Conservation (phyloP, 1,284 basidiomycete genomes). For the Puccinia sorghi region DNA sequence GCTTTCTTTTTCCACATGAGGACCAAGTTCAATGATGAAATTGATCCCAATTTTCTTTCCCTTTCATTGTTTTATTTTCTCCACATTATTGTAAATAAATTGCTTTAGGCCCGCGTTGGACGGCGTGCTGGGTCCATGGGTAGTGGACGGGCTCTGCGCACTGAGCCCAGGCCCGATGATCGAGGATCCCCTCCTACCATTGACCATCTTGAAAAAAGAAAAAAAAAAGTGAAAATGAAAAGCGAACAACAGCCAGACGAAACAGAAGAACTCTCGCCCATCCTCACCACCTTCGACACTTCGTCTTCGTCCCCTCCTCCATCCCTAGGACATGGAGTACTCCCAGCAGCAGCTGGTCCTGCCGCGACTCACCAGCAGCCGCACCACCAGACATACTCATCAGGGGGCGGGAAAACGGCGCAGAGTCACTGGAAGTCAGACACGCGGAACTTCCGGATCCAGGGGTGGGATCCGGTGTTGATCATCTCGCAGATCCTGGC, state of each 20-base stretch:
- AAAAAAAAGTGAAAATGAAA: background rate
- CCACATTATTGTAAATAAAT: too few relatives aligned
- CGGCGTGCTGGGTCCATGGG: too few relatives aligned
- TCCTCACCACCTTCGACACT: background rate
- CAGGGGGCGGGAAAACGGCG: background rate
- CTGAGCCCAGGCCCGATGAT: too few relatives aligned
- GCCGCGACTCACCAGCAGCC: background rate
- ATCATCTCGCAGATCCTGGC: slow-evolving; percentile 82
- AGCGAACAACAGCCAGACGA: background rate
- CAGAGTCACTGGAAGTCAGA: slow-evolving; percentile 22
- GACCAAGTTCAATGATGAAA: too few relatives aligned
- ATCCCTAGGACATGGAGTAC: too few relatives aligned
- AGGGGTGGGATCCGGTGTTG: slow-evolving; percentile 73
- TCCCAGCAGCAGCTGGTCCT: background rate
- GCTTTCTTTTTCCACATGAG: too few relatives aligned
- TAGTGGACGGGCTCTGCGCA: too few relatives aligned
- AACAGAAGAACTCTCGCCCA: slow-evolving; percentile 7
- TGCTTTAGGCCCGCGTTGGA: too few relatives aligned
- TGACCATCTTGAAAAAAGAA: background rate
- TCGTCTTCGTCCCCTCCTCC: background rate
- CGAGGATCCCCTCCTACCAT: too few relatives aligned
- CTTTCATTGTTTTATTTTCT: too few relatives aligned
- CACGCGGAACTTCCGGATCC: slow-evolving; percentile 50
- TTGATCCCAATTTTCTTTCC: too few relatives aligned
- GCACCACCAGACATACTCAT: background rate